phyloP scores from a whole-genome alignment of 352 stramenopile genomes.

The Pseudoperonospora humuli region DNA sequence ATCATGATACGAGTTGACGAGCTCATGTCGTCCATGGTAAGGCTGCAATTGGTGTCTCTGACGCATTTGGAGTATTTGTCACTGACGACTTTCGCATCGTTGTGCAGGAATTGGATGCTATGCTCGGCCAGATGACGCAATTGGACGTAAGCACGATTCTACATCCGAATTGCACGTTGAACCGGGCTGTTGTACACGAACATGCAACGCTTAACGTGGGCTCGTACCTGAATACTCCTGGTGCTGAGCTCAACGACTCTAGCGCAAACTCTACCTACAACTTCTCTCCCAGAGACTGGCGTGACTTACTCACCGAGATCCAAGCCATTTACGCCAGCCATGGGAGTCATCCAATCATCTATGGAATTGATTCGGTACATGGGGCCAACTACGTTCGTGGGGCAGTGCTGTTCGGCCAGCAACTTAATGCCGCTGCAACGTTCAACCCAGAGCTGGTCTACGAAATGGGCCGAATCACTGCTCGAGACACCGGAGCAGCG shows the following conservation, averaged over 20 bases:
- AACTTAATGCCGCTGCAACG: conserved; percentile 82
- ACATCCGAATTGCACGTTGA: conserved; percentile 49
- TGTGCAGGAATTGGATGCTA: conserved; percentile 25
- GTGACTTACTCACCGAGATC: conserved; percentile 59
- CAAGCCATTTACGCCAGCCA: conserved; percentile 67
- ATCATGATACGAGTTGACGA: conserved; percentile 17
- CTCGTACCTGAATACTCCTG: conserved; percentile 84
- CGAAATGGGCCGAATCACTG: conserved; percentile 60
- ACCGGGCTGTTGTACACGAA: conserved; percentile 47
- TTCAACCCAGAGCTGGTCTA: conserved; percentile 83
- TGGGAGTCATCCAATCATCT: conserved; percentile 60
- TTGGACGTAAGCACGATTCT: conserved; percentile 83
- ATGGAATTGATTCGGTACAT: conserved; percentile 88
- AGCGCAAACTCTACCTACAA: conserved; percentile 20
- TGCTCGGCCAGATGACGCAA: conserved; percentile 89
- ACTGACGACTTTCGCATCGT: conserved; percentile 1
- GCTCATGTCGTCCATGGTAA: conserved; percentile 28
- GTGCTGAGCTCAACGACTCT: conserved; percentile 19
- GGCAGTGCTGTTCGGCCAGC: conserved; percentile 79
- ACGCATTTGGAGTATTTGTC: not conserved
- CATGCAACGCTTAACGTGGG: conserved; percentile 80
- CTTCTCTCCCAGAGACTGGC: conserved; percentile 69
- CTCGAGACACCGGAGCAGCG: conserved; percentile 74
- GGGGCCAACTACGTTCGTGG: conserved; percentile 82
- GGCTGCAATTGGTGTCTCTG: not conserved